Evolutionary conservation across 1,284 basidiomycete species (phyloP).

Genomic region (Flammula alnicola): DNA sequence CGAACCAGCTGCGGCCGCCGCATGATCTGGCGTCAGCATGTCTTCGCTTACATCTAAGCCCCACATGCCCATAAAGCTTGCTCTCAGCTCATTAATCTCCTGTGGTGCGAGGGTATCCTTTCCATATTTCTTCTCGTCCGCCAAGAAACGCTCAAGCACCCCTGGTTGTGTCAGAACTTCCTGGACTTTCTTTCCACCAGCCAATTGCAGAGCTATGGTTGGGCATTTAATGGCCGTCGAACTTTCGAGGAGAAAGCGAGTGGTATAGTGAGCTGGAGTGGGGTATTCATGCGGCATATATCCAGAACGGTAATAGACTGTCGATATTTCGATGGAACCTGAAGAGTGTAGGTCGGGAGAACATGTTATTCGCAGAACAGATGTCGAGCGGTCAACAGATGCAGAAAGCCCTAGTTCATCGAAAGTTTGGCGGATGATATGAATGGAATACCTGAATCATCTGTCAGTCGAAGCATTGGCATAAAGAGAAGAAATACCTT

Average conservation of each 20-base stretch:
- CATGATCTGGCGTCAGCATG: slow-evolving; percentile 34
- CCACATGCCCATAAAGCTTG: slow-evolving; percentile 86
- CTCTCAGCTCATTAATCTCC: slow-evolving; percentile 57
- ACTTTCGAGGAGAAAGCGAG: slow-evolving; percentile 78
- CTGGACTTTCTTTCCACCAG: slow-evolving; percentile 96
- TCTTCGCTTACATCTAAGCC: slow-evolving; percentile 62
- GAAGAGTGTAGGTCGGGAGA: slow-evolving; percentile 36
- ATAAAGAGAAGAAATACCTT: slow-evolving; percentile 27
- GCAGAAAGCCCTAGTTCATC: slow-evolving; percentile 63
- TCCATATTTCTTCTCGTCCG: slow-evolving; percentile 44
- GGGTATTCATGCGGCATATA: slow-evolving; percentile 89
- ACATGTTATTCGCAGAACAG: slow-evolving; percentile 47
- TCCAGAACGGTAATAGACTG: slow-evolving; percentile 87
- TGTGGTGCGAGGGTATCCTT: slow-evolving; percentile 36
- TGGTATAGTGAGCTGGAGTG: slow-evolving; percentile 62
- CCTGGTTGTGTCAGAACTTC: slow-evolving; percentile 82
- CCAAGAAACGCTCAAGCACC: slow-evolving; percentile 76
- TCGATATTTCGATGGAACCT: slow-evolving; percentile 68
- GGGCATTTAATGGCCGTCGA: slow-evolving; percentile 94
- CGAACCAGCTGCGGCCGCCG: slow-evolving; percentile 26
- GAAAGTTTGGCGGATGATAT: slow-evolving; percentile 77
- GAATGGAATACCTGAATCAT: slow-evolving; percentile 66
- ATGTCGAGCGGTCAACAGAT: slow-evolving; percentile 49
- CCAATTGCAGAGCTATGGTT: slow-evolving; percentile 88
- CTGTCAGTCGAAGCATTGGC: slow-evolving; percentile 1